Evolutionary conservation across 108 stramenopile species (phyloP), one percentile per base, ranked within the genome.

Genomic region (Mediolabrus comicus): DNA sequence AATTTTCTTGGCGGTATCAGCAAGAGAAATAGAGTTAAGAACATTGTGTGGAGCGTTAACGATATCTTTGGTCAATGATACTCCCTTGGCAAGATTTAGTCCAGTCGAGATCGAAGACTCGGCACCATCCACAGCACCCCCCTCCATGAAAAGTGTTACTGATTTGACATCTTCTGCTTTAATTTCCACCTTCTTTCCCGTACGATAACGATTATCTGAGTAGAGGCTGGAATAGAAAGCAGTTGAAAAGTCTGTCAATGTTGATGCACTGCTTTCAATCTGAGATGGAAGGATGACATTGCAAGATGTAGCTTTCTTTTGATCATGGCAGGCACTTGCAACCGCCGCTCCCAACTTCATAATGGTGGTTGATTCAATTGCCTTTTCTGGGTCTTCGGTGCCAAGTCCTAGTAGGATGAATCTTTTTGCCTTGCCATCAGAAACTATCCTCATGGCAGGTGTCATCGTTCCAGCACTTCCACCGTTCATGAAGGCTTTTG

Each of bases 11-110:
- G 98, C 98, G 7, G 92, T 89, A 11, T 90, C 79, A 4, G 97
- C 97, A 28, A 99, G 80, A 51, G 84, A 74, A 14, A 68, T 39
- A 6, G 96, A 96, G 55, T 95, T 97, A 22, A 97, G 70, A 11
- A 93, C 88, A 81, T 98, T 99, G 71, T 97, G 96, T n/a, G 98
- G 98, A 26, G 96, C 87, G 61, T 97, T 97, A 49, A 99, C 98
- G 55, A 99, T 90, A 74, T 99, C 98, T 64, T 88, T 87, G 53
- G 94, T 87, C 51, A 96, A 69, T 13, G 56, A 71, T 17, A 83
- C 59, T 28, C 92, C 92, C 9, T 43, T 67, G 3, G 92, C 89
- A n/a, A 95, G 52, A 46, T 77, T 71, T 29, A 65, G 62, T 16
- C 91, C 91, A 34, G 81, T 49, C 29, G 78, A 63, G 4, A 91